These are phyloP conservation scores for Eragrostis curvula DNA, from an alignment of 176 grass and related monocot species.

Conservation along the genomic window DNA sequence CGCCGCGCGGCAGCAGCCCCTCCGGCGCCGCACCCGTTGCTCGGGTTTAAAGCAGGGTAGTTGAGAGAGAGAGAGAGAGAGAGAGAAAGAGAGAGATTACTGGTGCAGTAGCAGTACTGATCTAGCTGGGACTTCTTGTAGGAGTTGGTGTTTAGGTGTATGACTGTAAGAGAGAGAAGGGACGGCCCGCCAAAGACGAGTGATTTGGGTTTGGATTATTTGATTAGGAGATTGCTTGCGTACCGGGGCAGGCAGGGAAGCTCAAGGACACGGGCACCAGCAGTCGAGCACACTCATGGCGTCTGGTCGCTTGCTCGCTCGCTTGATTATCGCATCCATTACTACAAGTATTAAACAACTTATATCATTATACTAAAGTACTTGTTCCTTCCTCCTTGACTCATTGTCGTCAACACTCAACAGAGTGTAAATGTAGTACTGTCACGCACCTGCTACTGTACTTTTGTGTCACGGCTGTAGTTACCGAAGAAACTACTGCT, in stretches of 20 bases:
- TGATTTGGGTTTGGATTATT: conserved; percentile 34
- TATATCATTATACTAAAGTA: too few relatives aligned
- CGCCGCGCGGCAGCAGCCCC: conserved; percentile 4
- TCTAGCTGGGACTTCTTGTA: conserved; percentile 27
- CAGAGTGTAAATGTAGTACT: not conserved
- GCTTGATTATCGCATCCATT: not conserved
- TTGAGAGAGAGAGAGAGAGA: conserved; percentile 23
- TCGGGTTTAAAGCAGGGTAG: conserved; percentile 26
- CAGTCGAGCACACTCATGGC: not conserved
- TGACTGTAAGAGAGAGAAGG: not conserved
- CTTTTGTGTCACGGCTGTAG: not conserved
- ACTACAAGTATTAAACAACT: not conserved
- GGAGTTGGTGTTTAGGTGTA: conserved; percentile 9
- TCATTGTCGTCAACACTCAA: too few relatives aligned
- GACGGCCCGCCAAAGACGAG: conserved; percentile 38
- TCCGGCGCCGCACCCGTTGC: not conserved
- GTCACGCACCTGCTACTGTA: not conserved
- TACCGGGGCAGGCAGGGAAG: conserved; percentile 5
- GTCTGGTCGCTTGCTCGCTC: not conserved
- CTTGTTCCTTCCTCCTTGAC: not conserved
- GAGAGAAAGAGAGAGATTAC: not conserved
- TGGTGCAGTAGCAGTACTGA: not conserved
- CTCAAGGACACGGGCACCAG: not conserved
- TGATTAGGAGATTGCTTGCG: not conserved
- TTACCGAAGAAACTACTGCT: not conserved